A percentile compares a stretch with the other conserved stretches of the same genome.
Conservation (phyloP, 805 yeast species). For the Kodamaea kakaduensis region DNA sequence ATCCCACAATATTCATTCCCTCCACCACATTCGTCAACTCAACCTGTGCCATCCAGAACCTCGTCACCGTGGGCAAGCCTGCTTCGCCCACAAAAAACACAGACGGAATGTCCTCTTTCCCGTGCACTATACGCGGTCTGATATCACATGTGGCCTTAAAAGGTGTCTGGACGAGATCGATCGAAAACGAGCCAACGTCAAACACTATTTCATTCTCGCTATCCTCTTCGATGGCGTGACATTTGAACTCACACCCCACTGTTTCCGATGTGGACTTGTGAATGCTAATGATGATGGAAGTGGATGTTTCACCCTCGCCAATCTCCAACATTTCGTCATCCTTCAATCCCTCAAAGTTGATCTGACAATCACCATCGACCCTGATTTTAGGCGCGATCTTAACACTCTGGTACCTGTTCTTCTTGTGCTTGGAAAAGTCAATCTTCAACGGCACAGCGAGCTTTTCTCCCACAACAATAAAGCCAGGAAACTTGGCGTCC, state of each 20-base stretch:
- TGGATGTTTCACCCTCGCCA: constrained; percentile 4
- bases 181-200: constrained; percentile 18
- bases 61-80: constrained; percentile 30
- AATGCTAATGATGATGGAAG: too few relatives aligned
- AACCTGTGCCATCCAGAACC: constrained; percentile 25
- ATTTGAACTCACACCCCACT: constrained; percentile 21
- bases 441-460: constrained; percentile 20
- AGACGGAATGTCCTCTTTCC: constrained; percentile 31
- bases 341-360: constrained; percentile 33
- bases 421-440: constrained; percentile 13
- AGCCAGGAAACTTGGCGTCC: constrained; percentile 8
- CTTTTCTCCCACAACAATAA: constrained; percentile 30
- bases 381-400: constrained; percentile 20
- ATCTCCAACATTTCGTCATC: constrained; percentile 32
- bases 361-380: constrained; percentile 17
- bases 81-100: constrained; percentile 29
- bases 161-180: constrained; percentile 24
- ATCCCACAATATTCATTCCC: constrained; percentile 16
- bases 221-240: constrained; percentile 19
- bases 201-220: constrained; percentile 17
- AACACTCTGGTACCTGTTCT: constrained; percentile 18
- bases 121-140: constrained; percentile 25
- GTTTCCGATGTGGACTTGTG: constrained; percentile 14
- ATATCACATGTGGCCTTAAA: constrained; percentile 22
- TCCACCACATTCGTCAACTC: constrained; percentile 5